Evolutionary conservation across 331 rosid genomes (phyloP), one percentile per base, ranked within the genome.

Genomic region (Saraca asoca): DNA sequence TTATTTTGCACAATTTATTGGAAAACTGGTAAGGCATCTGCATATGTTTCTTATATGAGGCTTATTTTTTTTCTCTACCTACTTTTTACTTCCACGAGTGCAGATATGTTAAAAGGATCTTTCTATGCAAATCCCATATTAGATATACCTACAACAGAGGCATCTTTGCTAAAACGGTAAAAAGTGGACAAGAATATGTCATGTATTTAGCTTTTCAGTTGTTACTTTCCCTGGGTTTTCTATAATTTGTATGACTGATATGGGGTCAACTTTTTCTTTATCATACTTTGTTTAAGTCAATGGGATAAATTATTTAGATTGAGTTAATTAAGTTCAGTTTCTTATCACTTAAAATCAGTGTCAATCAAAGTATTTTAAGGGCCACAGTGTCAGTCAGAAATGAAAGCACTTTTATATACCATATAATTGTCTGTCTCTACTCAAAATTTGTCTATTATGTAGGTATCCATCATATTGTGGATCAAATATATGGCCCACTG

Each of bases 391-490:
- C 60, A 13, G 57, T 35, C 13, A 9, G 20, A 37, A 58, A 35
- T 39, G 51, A 35, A 69, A 19, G 16, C 39, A 19, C 37, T 13
- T 62, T 58, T 69, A 65, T 62, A 7, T 62, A 62, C 42, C 46
- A 41, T 64, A 15, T 44, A 56, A 72, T 17, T 44, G 59, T 49
- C 13, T 48, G 48, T 45, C 37, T 71, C 52, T 66, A 46, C 63
- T 72, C 68, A 31, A 57, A 5, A 62, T 79, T 82, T 78, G 12
- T 52, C 64, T 83, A 19, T 59, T 42, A 69, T 70, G 64, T 76
- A 92, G 98, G 85, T 92, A 89, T 74, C 96, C 96, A 14, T 85
- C 96, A 51, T 89, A 89, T 52, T 92, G 96, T 72, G 87, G 96
- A 68, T 82, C 95, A 62, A 92, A 92, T 78, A 84, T 89, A 74